phyloP scores from a whole-genome alignment of 106 monocot genomes.

The Dendrobium chrysotoxum region DNA sequence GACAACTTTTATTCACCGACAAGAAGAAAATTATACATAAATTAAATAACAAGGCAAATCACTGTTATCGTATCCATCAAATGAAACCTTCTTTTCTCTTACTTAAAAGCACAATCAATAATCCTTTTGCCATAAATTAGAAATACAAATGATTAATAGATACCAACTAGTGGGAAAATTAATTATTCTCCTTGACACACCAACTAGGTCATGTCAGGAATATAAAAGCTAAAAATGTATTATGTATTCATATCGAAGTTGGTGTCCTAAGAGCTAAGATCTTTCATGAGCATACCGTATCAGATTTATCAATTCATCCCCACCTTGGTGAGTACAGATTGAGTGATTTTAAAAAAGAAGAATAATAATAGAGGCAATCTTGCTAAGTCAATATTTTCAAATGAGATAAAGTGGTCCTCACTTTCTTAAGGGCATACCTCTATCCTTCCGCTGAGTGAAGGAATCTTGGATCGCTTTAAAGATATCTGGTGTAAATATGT shows the following conservation, averaged over 20 bases:
- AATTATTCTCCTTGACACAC: too few relatives aligned
- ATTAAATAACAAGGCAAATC: background rate
- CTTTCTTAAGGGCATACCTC: conserved; percentile 34
- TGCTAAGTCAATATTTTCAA: background rate
- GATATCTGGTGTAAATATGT: conserved; percentile 95
- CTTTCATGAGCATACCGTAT: too few relatives aligned
- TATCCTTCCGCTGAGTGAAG: conserved; percentile 58
- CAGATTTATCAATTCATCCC: too few relatives aligned
- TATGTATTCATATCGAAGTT: too few relatives aligned
- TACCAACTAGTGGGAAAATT: background rate
- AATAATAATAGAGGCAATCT: background rate
- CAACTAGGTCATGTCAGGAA: too few relatives aligned
- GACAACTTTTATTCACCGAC: too few relatives aligned
- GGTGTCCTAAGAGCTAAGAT: too few relatives aligned
- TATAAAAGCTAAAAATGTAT: too few relatives aligned
- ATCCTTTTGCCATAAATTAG: background rate
- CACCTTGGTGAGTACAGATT: too few relatives aligned
- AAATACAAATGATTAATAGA: background rate
- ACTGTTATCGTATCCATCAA: too few relatives aligned
- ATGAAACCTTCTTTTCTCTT: too few relatives aligned
- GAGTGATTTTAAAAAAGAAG: background rate
- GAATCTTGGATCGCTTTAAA: conserved; percentile 77
- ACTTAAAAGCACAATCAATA: background rate
- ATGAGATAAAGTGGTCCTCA: background rate
- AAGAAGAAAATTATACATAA: background rate